phyloP scores from a whole-genome alignment of 2,329 filamentous ascomycete genomes.

The Pseudogymnoascus sp. region DNA sequence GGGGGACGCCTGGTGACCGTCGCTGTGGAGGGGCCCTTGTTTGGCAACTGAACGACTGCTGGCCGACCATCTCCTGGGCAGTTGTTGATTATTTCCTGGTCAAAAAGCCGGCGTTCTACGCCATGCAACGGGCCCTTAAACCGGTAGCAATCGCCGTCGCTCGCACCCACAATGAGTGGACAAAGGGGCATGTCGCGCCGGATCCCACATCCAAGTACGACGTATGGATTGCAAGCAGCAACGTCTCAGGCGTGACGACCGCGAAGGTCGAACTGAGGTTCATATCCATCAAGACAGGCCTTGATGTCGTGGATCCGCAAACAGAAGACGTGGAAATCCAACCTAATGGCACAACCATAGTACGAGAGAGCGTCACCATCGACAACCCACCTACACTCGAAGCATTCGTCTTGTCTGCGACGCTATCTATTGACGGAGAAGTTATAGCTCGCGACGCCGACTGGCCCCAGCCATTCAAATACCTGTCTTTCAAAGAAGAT shows the following conservation, averaged over 20 bases:
- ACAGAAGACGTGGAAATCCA: neutral
- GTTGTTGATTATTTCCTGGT: slow-evolving; percentile 52
- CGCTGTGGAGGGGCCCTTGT: slow-evolving; percentile 57
- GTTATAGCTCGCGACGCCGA: slow-evolving; percentile 55
- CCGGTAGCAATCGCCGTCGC: neutral
- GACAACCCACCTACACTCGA: neutral
- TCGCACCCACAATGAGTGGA: neutral
- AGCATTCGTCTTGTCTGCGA: slow-evolving; percentile 38
- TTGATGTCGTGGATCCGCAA: neutral
- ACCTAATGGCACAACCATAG: neutral
- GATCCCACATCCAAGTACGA: neutral
- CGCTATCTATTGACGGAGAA: slow-evolving; percentile 41
- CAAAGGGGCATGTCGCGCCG: neutral
- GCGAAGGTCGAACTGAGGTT: neutral
- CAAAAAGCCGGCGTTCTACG: slow-evolving; percentile 46
- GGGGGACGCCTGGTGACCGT: slow-evolving; percentile 18
- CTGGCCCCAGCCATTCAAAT: slow-evolving; percentile 64
- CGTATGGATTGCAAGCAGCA: neutral
- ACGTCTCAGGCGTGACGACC: neutral
- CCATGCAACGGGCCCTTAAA: slow-evolving; percentile 40
- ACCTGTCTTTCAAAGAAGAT: slow-evolving; percentile 50
- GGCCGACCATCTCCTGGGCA: slow-evolving; percentile 60
- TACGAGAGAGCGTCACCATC: neutral
- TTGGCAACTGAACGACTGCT: slow-evolving; percentile 67
- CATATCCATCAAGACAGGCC: neutral